Base-by-base conservation (phyloP, 257 asterid species). In the Salvia hispanica region DNA sequence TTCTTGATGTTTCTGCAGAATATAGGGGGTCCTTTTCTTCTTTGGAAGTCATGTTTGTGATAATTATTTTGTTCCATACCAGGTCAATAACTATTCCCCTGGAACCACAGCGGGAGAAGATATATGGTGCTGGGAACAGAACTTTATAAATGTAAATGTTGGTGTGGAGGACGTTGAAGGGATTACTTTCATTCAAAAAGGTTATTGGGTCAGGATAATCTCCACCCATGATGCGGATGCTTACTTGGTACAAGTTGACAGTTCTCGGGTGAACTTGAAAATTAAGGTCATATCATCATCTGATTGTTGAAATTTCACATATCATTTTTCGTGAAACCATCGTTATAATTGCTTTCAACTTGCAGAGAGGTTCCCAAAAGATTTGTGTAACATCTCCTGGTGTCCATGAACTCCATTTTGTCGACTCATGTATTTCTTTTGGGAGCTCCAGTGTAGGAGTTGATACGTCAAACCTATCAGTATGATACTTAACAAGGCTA, bases 101-200 rank as follows among this genome's bases (percentile, higher is more conserved):
- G 79, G 71, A 72, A 58, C 74, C 36, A 48, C 70, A 36, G 82
- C 81, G 2, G 89, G 85, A 71, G 86, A 86, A 81, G 99, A 90
- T 78, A 81, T 65, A 67, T 93, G 97, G 99, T 93, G 99, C 77
- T 93, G 99, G 99, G 94, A 90, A 67, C 82, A 82, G 69, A 85
- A 81, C 78, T 80, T 58, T 68, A 64, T 77, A 62, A 50, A 86
- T 69, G 79, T 88, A 65, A 85, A 85, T 76, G 90, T 84, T 72
- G 96, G 95, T 7, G 80, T 83, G 7, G 87, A 93, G 82, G 97
- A 93, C 81, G 86, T 90, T 63, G 77, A 82, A 65, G 94, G 86
- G 63, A 83, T 93, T 75, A 81, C 84, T 59, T 90, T 90, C 76
- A 72, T 81, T 63, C 99, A 93, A 66, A 93, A 85, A 78, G 97